These are phyloP conservation scores for Dactylonectria estremocensis DNA, from an alignment of 2,329 filamentous ascomycete species.

Conservation along the genomic window DNA sequence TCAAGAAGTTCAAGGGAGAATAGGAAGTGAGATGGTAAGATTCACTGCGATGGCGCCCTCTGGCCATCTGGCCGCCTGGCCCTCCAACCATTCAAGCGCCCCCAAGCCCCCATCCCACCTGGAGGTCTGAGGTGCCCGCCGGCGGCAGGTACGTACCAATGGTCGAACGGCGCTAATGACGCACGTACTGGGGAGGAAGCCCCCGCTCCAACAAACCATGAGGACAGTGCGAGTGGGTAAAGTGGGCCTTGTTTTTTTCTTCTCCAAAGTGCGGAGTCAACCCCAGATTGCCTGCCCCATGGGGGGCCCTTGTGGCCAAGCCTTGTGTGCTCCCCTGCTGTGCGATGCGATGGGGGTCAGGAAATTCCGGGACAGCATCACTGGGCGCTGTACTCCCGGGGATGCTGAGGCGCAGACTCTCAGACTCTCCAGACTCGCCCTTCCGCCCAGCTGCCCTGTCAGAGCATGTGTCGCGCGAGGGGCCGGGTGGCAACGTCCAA, in stretches of 20 bases:
- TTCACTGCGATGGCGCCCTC: constrained; percentile 1
- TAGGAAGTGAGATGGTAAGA: constrained; percentile 17
- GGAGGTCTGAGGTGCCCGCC: too few species aligned
- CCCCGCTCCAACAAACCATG: constrained; percentile 20
- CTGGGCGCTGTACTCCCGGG: not conserved
- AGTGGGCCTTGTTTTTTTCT: constrained; percentile 18
- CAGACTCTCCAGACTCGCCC: not conserved
- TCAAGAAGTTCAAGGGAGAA: constrained; percentile 4
- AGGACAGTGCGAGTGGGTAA: constrained; percentile 30
- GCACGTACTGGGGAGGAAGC: constrained; percentile 9
- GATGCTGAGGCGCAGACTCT: not conserved
- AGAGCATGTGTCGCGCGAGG: constrained; percentile 2
- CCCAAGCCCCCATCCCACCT: too few species aligned
- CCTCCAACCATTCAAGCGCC: too few species aligned
- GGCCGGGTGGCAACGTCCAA: not conserved
- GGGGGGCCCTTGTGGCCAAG: constrained; percentile 25
- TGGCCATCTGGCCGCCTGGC: not conserved
- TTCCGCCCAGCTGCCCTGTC: not conserved
- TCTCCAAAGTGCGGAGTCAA: constrained; percentile 48
- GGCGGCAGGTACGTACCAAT: not conserved
- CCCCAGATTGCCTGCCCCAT: constrained; percentile 41
- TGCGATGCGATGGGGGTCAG: constrained; percentile 7
- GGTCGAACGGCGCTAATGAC: not conserved
- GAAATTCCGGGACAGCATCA: not conserved
- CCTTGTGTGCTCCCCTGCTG: constrained; percentile 1